These are phyloP conservation scores for Xylaria intraflava DNA, from an alignment of 495 filamentous ascomycete species.

Conservation along the genomic window DNA sequence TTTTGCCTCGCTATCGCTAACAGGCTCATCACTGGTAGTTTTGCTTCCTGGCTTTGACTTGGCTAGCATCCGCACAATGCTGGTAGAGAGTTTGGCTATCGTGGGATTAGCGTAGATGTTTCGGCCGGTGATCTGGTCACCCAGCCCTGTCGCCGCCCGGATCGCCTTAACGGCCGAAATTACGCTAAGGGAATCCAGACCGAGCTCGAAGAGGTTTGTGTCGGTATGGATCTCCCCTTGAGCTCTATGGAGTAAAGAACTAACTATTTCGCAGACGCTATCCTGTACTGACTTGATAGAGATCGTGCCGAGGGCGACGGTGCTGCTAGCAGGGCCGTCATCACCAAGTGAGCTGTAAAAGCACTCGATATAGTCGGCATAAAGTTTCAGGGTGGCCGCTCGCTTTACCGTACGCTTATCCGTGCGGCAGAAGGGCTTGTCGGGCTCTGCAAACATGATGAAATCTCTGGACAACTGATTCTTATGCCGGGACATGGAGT, in stretches of 20 bases:
- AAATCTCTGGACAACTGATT: constrained; percentile 21
- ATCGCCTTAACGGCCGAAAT: constrained; percentile 22
- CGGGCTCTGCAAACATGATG: constrained; percentile 27
- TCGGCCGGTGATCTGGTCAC: constrained; percentile 21
- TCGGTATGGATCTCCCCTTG: constrained; percentile 13
- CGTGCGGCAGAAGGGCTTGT: constrained; percentile 36
- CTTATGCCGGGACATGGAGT: constrained; percentile 22
- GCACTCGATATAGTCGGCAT: constrained; percentile 32
- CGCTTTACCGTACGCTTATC: constrained; percentile 41
- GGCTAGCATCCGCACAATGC: constrained; percentile 12
- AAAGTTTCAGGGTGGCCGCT: constrained; percentile 26
- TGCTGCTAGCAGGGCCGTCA: constrained; percentile 5
- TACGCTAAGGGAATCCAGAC: constrained; percentile 27
- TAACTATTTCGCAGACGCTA: constrained; percentile 12
- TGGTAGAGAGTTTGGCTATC: constrained; percentile 19
- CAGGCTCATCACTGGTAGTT: background rate
- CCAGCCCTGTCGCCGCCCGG: constrained; percentile 17
- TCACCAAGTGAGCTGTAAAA: constrained; percentile 18
- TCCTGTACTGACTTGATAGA: constrained; percentile 15
- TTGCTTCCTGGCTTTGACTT: background rate
- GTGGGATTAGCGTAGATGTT: constrained; percentile 27
- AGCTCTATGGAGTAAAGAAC: constrained; percentile 15
- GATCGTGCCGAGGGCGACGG: constrained; percentile 9
- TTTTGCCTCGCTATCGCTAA: background rate
- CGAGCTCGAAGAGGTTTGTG: constrained; percentile 22